These are phyloP conservation scores for Debaryomyces maramus DNA, from an alignment of 805 yeast species.

Conservation along the genomic window DNA sequence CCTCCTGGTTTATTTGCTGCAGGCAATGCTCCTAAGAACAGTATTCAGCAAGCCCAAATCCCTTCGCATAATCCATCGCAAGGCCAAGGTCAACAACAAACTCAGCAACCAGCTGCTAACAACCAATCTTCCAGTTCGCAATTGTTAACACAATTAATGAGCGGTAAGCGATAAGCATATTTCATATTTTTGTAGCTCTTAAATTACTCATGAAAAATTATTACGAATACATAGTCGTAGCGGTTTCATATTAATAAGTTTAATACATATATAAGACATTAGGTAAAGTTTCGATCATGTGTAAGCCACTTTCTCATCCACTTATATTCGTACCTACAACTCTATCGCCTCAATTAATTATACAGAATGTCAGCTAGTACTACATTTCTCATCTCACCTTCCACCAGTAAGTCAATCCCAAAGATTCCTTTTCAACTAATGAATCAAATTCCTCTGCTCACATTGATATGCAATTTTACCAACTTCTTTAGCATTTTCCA, in stretches of 20 bases:
- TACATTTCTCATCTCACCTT: too few species aligned
- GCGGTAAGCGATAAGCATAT: conserved; percentile 55
- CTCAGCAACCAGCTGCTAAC: conserved; percentile 12
- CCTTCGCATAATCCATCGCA: conserved; percentile 10
- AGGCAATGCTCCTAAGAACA: conserved; percentile 3
- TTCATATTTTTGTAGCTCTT: too few species aligned
- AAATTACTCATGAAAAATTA: too few species aligned
- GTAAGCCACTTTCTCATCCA: too few species aligned
- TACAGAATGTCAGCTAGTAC: too few species aligned
- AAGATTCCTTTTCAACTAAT: not conserved
- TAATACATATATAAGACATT: too few species aligned
- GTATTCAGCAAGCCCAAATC: not conserved
- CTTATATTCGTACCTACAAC: too few species aligned
- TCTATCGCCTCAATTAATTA: too few species aligned
- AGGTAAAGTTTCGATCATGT: too few species aligned
- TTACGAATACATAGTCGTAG: too few species aligned
- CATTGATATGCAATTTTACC: conserved; percentile 23
- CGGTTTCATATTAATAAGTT: too few species aligned
- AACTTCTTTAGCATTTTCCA: conserved; percentile 33
- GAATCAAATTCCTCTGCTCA: not conserved
- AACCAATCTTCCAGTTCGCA: conserved; percentile 66
- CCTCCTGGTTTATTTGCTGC: conserved; percentile 67
- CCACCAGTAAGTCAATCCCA: not conserved
- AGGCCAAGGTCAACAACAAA: conserved; percentile 14
- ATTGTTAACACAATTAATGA: conserved; percentile 79